phyloP scores from a whole-genome alignment of 2,329 filamentous ascomycete species.

The Westerdykella aurantiaca region DNA sequence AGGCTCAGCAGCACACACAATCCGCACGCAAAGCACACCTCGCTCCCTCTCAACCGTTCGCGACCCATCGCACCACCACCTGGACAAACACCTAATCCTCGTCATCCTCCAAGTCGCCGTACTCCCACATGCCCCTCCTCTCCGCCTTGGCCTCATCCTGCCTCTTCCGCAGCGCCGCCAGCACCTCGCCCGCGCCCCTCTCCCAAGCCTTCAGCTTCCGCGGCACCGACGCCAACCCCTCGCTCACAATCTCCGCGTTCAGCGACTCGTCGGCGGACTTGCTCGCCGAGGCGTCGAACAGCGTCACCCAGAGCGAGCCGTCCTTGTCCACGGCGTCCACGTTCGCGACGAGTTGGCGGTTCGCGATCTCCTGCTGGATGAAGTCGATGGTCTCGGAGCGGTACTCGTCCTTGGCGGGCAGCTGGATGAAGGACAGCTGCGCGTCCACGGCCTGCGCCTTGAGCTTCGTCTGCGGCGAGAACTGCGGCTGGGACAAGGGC shows the following conservation, averaged over 20 bases:
- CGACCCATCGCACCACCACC: neutral
- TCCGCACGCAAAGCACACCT: too few species aligned
- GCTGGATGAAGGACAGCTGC: conserved; percentile 79
- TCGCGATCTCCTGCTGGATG: conserved; percentile 68
- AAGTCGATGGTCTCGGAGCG: conserved; percentile 71
- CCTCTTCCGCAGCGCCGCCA: conserved; percentile 66
- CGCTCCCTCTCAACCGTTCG: neutral
- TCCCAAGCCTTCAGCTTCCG: conserved; percentile 91
- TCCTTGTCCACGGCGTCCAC: conserved; percentile 83
- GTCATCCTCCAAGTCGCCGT: conserved; percentile 74
- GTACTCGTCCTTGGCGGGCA: conserved; percentile 77
- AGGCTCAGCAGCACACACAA: too few species aligned
- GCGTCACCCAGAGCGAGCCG: conserved; percentile 75
- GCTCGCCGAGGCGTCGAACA: conserved; percentile 69
- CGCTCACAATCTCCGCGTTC: conserved; percentile 79
- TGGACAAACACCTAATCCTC: conserved; percentile 3
- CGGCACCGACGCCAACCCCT: conserved; percentile 85
- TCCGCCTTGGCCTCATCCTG: conserved; percentile 74
- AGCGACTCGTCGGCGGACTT: conserved; percentile 67
- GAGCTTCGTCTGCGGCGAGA: conserved; percentile 67
- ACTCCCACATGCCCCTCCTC: conserved; percentile 92
- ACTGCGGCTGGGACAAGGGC: conserved; percentile 71
- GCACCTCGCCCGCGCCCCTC: conserved; percentile 63
- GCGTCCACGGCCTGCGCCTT: conserved; percentile 85
- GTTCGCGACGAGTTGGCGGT: conserved; percentile 76